Conservation (phyloP, 2,329 filamentous ascomycete genomes). For the Teratosphaeria destructans region DNA sequence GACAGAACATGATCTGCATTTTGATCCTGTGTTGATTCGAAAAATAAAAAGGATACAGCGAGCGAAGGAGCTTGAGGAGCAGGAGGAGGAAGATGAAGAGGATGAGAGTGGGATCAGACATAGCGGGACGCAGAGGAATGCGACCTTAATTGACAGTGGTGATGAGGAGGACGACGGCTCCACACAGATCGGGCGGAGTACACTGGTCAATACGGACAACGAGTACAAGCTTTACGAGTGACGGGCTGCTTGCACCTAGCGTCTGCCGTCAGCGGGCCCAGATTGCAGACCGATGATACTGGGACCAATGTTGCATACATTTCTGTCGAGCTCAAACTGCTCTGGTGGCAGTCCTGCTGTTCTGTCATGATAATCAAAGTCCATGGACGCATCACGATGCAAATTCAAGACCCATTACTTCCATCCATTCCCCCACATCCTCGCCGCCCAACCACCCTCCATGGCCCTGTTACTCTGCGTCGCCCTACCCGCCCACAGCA, state of each 20-base stretch:
- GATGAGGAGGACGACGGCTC: constrained; percentile 8
- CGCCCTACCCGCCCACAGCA: neutral
- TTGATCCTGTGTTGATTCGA: constrained; percentile 47
- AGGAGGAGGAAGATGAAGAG: constrained; percentile 27
- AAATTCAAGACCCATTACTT: constrained; percentile 6
- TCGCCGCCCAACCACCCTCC: constrained; percentile 10
- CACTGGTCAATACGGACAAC: neutral
- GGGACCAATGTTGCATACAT: too few species aligned
- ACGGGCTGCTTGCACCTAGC: neutral
- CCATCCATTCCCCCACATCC: constrained; percentile 19
- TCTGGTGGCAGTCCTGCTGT: too few species aligned
- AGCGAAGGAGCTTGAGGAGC: constrained; percentile 33
- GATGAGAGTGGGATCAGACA: constrained; percentile 7
- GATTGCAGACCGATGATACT: neutral
- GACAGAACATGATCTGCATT: constrained; percentile 42
- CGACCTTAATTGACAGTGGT: constrained; percentile 20
- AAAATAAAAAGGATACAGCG: constrained; percentile 47
- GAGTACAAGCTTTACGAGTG: neutral
- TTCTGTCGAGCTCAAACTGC: too few species aligned
- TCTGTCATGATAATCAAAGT: too few species aligned
- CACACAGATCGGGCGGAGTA: neutral
- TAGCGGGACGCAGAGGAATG: constrained; percentile 14
- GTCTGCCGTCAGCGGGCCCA: neutral
- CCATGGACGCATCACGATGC: too few species aligned
- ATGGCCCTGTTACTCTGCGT: constrained; percentile 4